A percentile compares a stretch with the other conserved stretches of the same genome.
Evolutionary conservation across 805 yeast genomes (phyloP).

Genomic region (Lachancea kluyveri): DNA sequence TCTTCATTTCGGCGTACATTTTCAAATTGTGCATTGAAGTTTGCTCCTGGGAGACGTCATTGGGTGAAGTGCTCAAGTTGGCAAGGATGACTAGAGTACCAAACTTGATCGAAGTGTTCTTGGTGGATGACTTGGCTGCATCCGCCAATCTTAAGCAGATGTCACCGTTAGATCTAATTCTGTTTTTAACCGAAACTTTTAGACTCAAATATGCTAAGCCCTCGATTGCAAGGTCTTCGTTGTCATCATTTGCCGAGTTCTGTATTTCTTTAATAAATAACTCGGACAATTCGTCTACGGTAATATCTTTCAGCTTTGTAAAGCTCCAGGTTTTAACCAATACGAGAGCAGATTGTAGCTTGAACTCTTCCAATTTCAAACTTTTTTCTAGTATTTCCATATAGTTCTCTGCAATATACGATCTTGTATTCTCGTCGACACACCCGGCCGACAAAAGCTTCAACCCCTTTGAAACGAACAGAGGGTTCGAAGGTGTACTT

Average conservation of each 20-base stretch:
- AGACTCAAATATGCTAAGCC: conserved; percentile 46
- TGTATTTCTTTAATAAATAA: conserved; percentile 19
- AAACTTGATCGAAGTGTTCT: conserved; percentile 19
- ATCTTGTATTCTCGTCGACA: conserved; percentile 44
- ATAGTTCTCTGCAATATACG: conserved; percentile 41
- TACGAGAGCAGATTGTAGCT: conserved; percentile 37
- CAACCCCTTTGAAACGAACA: conserved; percentile 23
- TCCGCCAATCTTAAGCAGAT: conserved; percentile 29
- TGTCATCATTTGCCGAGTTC: conserved; percentile 5
- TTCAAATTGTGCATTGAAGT: conserved; percentile 26
- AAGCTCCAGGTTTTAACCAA: conserved; percentile 55
- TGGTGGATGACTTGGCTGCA: conserved; percentile 14
- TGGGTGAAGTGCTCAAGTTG: conserved; percentile 25
- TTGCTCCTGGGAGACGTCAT: conserved; percentile 7
- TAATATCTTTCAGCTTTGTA: conserved; percentile 31
- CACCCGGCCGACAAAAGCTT: conserved; percentile 41
- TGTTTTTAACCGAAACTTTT: conserved; percentile 33
- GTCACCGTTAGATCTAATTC: conserved; percentile 33
- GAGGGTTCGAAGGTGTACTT: no score
- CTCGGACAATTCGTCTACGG: conserved; percentile 30
- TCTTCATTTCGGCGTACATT: conserved; percentile 28
- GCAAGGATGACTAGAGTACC: conserved; percentile 32
- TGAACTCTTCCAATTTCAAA: conserved; percentile 21
- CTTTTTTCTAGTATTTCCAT: conserved; percentile 36
- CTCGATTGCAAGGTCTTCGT: conserved; percentile 31